Evolutionary conservation across 1,139 yeast species (phyloP), one percentile per base, ranked within the genome.

Genomic region (Blastobotrys proliferans): DNA sequence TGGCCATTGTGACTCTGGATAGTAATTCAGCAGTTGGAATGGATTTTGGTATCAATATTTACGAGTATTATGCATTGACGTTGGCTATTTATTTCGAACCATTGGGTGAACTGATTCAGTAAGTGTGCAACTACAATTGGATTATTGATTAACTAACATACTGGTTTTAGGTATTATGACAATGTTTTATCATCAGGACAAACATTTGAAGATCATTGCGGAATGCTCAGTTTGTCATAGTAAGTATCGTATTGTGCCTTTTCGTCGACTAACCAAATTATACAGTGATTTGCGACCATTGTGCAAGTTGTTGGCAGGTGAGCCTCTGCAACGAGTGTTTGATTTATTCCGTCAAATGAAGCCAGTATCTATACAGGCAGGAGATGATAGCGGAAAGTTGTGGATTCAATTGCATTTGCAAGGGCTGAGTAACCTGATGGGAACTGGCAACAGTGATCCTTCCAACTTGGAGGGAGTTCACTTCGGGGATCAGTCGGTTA

Each of bases 41-140:
- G 25, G 67, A 68, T 37, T 62, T 66, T 46, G 67, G 69, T 27
- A 69, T 68, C 47, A 60, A 62, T 25, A 67, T 74, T 13, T 73
- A 74, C 48, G 74, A 73, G 49, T 53, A 64, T 32, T 76, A 75
- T 49, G 64, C 73, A 25, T 53, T 66, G 16, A 62, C 73, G 0
- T 51, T 74, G 47, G 81, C 77, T 1, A 60, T 66, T 5, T 70
- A 64, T 44, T 59, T 71, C 36, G 78, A 74, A 43, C 74, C 79
- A 1, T 45, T 67, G 30, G 55, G 62, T 2, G 68, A 66, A 27
- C 60, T 76, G 4, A 49, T 68, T 38, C 65, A 66, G 51, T 53
- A 40, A 33, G 53, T 40, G 18, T 6, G 9, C 14, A 29, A n/a
- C 13, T 22, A 14, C 6, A n/a, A 2, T 3, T 27, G n/a, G 33